Percentiles rank a stretch among this genome's conserved stretches.
phyloP scores from a whole-genome alignment of 345 rosid genomes.

The Tarenaya hassleriana region DNA sequence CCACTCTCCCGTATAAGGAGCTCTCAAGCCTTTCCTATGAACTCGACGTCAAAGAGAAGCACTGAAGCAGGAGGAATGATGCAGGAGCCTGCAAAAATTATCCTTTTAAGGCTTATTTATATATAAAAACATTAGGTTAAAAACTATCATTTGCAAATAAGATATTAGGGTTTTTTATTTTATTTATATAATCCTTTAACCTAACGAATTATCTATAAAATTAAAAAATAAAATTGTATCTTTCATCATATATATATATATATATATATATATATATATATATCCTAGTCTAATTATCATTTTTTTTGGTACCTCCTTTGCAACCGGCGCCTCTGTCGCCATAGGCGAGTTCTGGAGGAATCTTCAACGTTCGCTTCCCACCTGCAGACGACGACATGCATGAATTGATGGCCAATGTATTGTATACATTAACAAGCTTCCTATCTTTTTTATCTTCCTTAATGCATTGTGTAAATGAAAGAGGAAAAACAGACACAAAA shows the following conservation, averaged over 20 bases:
- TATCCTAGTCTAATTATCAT: too few species aligned
- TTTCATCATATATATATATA: not conserved
- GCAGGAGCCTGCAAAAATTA: slow-evolving; percentile 60
- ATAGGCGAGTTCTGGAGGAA: slow-evolving; percentile 80
- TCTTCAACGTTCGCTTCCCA: slow-evolving; percentile 58
- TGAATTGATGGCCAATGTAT: too few species aligned
- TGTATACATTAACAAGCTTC: too few species aligned
- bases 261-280: too few species aligned
- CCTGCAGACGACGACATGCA: too few species aligned
- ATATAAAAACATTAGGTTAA: too few species aligned
- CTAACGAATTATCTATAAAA: not conserved
- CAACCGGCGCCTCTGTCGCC: slow-evolving; percentile 94
- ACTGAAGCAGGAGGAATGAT: slow-evolving; percentile 81
- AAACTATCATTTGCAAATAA: too few species aligned
- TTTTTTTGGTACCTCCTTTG: slow-evolving; percentile 62
- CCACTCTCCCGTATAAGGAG: too few species aligned
- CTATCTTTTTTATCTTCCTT: too few species aligned
- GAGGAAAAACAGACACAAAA: too few species aligned
- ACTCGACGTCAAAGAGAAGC: slow-evolving; percentile 78
- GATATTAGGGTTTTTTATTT: not conserved
- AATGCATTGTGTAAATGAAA: too few species aligned
- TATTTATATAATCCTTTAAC: too few species aligned
- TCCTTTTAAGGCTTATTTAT: not conserved
- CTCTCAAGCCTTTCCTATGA: slow-evolving; percentile 62
- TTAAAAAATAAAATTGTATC: not conserved